phyloP scores from a whole-genome alignment of 192 early-diverging fungal species.

The Coemansia sp. region DNA sequence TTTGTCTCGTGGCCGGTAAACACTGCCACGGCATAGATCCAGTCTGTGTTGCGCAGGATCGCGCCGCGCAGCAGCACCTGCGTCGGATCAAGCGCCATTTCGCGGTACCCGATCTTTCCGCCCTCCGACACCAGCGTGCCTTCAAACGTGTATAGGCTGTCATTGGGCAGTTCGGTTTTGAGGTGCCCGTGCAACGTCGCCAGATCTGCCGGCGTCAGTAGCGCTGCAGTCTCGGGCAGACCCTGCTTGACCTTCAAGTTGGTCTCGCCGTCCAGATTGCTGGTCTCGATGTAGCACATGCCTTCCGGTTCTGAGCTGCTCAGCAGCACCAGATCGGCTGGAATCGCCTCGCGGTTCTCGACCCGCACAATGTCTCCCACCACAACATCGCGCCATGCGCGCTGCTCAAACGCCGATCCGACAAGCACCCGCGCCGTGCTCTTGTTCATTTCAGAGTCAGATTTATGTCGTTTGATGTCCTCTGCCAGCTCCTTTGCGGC shows the following conservation, averaged over 20 bases:
- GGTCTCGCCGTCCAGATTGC: conserved; percentile 96
- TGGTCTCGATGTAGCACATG: conserved; percentile 97
- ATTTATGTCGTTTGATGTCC: conserved; percentile 78
- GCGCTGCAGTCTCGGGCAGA: conserved; percentile 74
- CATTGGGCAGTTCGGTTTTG: conserved; percentile 93
- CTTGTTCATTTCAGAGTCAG: conserved; percentile 74
- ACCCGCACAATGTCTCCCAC: conserved; percentile 94
- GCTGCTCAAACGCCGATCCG: conserved; percentile 68
- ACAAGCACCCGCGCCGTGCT: conserved; percentile 62
- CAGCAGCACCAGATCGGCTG: conserved; percentile 88
- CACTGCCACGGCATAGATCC: conserved; percentile 91
- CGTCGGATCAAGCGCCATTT: conserved; percentile 83
- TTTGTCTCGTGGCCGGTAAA: conserved; percentile 99
- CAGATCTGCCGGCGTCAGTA: conserved; percentile 71
- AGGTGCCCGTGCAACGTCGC: conserved; percentile 66
- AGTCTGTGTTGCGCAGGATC: conserved; percentile 88
- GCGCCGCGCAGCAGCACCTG: conserved; percentile 94
- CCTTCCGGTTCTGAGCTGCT: conserved; percentile 94
- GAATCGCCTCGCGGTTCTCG: conserved; percentile 84
- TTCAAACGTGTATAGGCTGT: conserved; percentile 94
- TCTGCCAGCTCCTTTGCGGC: conserved; percentile 94
- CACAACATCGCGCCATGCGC: conserved; percentile 68
- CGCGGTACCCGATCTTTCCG: conserved; percentile 54
- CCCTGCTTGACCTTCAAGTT: conserved; percentile 98
- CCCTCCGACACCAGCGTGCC: conserved; percentile 60